Percentiles rank a stretch among this genome's conserved stretches.
phyloP scores from a whole-genome alignment of 805 yeast genomes.

The Barnettozyma botsteinii region DNA sequence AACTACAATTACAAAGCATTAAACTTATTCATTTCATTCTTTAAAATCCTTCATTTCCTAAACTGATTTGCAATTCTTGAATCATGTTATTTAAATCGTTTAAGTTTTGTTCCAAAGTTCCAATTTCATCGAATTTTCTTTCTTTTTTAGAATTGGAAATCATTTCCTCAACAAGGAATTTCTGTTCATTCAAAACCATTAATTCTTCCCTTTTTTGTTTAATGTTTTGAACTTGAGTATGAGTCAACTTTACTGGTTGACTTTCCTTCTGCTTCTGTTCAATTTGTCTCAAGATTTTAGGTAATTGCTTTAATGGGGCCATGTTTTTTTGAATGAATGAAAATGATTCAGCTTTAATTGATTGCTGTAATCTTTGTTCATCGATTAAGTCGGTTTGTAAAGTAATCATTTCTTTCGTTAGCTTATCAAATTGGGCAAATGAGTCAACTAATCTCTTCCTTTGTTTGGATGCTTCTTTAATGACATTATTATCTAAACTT shows the following conservation, averaged over 20 bases:
- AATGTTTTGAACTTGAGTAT: constrained; percentile 47
- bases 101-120: constrained; percentile 50
- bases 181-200: constrained; percentile 85
- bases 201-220: constrained; percentile 62
- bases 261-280: constrained; percentile 13
- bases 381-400: constrained; percentile 32
- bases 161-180: constrained; percentile 62
- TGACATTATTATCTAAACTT: constrained; percentile 24
- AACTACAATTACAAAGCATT: neutral
- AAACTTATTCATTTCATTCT: constrained; percentile 4
- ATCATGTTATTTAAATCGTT: constrained; percentile 51
- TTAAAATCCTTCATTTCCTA: constrained; percentile 52
- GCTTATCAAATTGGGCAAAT: constrained; percentile 45
- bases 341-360: constrained; percentile 53
- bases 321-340: constrained; percentile 62
- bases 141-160: constrained; percentile 55
- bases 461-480: constrained; percentile 33
- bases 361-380: constrained; percentile 42
- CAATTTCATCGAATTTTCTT: constrained; percentile 73
- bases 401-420: constrained; percentile 39
- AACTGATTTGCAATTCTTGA: constrained; percentile 34
- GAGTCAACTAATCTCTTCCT: constrained; percentile 42
- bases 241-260: constrained; percentile 19
- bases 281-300: constrained; percentile 34
- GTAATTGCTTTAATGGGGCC: constrained; percentile 56